These are phyloP conservation scores for Sanghuangporus weigelae DNA, from an alignment of 1,284 basidiomycete genomes.

Conservation along the genomic window DNA sequence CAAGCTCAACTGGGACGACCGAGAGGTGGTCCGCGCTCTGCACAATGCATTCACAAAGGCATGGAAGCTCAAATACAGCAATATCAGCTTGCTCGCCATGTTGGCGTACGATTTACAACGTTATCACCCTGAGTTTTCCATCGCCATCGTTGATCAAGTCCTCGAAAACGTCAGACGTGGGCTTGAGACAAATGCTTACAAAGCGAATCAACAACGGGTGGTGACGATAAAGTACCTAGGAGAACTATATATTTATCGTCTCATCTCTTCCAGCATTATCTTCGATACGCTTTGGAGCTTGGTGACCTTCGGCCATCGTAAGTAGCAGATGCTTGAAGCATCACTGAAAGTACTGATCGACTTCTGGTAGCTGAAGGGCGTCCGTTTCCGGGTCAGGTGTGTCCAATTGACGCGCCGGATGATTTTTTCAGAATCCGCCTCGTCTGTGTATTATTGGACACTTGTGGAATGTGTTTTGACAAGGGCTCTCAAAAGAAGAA, in stretches of 20 bases:
- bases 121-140: slow-evolving; percentile 85
- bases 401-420: slow-evolving; percentile 83
- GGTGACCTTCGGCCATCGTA: slow-evolving; percentile 94
- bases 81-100: slow-evolving; percentile 89
- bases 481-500: slow-evolving; percentile 87
- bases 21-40: slow-evolving; percentile 44
- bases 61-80: slow-evolving; percentile 94
- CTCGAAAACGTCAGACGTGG: slow-evolving; percentile 89
- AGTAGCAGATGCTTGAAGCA: slow-evolving; percentile 32
- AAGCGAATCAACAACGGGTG: slow-evolving; percentile 89
- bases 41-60: slow-evolving; percentile 90
- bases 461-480: slow-evolving; percentile 98
- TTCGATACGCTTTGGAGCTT: slow-evolving; percentile 95
- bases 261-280: slow-evolving; percentile 83
- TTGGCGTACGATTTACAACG: slow-evolving; percentile 90
- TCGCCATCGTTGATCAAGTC: slow-evolving; percentile 90
- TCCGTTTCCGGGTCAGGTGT: slow-evolving; percentile 76
- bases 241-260: slow-evolving; percentile 96
- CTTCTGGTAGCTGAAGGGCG: slow-evolving; percentile 70
- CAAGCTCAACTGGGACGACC: slow-evolving; percentile 94
- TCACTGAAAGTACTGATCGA: slow-evolving; percentile 1
- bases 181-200: slow-evolving; percentile 93
- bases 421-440: slow-evolving; percentile 95
- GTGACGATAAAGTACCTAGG: slow-evolving; percentile 92
- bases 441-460: slow-evolving; percentile 89